A percentile compares a stretch with the other conserved stretches of the same genome.
Conservation (phyloP, 106 monocot genomes). For the Amphibolis antarctica region DNA sequence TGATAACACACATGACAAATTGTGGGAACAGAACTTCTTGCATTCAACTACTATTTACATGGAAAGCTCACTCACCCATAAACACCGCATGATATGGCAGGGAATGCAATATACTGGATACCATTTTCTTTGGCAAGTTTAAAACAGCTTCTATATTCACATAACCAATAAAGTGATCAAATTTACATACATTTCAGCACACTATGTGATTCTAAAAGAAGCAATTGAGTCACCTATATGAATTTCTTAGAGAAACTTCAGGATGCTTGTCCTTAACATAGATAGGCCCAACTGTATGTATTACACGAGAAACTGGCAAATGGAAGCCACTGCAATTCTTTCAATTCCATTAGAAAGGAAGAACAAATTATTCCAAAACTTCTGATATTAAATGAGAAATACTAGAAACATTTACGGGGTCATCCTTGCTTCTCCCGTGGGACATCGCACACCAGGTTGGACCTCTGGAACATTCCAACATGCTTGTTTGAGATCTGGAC, state of each 20-base stretch:
- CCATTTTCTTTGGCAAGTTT: slow-evolving; percentile 77
- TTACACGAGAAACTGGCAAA: slow-evolving; percentile 66
- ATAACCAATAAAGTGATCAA: neutral
- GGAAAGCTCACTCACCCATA: slow-evolving; percentile 48
- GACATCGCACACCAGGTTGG: slow-evolving; percentile 61
- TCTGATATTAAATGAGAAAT: neutral
- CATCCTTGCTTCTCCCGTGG: slow-evolving; percentile 87
- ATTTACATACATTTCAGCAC: neutral
- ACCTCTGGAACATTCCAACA: slow-evolving; percentile 59
- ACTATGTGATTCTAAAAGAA: neutral
- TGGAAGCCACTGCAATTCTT: slow-evolving; percentile 53
- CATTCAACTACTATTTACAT: neutral
- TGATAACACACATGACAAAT: too few relatives aligned
- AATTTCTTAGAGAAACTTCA: slow-evolving; percentile 54
- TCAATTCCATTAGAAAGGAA: neutral
- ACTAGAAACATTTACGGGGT: slow-evolving; percentile 46
- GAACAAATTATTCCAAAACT: neutral
- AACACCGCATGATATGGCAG: slow-evolving; percentile 94
- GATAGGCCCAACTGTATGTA: slow-evolving; percentile 89
- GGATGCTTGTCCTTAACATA: slow-evolving; percentile 56
- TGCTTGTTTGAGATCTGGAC: slow-evolving; percentile 54
- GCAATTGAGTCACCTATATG: slow-evolving; percentile 39
- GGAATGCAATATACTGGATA: slow-evolving; percentile 89
- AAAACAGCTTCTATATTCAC: slow-evolving; percentile 53
- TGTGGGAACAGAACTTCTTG: neutral